Percentiles rank a stretch among this genome's conserved stretches.
Evolutionary conservation across 306 rosid species (phyloP).

Genomic region (Prunus mongolica): DNA sequence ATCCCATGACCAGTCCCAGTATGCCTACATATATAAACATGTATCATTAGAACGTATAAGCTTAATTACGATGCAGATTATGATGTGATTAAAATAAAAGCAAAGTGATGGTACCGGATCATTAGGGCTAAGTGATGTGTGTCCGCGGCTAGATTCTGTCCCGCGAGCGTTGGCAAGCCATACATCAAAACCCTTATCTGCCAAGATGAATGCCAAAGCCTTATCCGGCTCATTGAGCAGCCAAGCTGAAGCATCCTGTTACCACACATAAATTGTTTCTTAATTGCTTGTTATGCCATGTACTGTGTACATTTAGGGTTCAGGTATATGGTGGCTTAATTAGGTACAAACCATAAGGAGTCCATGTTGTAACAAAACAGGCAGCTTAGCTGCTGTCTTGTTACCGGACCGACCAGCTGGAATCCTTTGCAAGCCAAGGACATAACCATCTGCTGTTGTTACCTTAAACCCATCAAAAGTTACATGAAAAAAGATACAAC

Average conservation of each 20-base stretch:
- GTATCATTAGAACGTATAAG: neutral
- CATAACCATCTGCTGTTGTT: slow-evolving; percentile 48
- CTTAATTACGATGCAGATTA: neutral
- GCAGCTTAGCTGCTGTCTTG: slow-evolving; percentile 16
- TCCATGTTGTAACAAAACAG: slow-evolving; percentile 56
- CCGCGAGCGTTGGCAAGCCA: slow-evolving; percentile 66
- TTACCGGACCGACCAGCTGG: slow-evolving; percentile 21
- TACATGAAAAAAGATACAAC: no score
- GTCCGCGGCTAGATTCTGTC: slow-evolving; percentile 44
- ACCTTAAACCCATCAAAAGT: slow-evolving; percentile 27
- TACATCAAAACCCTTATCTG: slow-evolving; percentile 64
- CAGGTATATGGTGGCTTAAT: no score
- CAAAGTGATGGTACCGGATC: slow-evolving; percentile 19
- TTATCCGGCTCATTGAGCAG: no score
- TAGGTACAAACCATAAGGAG: slow-evolving; percentile 37
- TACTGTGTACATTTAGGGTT: no score
- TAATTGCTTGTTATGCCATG: no score
- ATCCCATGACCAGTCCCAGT: slow-evolving; percentile 79
- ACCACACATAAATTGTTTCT: no score
- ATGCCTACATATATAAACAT: slow-evolving; percentile 25
- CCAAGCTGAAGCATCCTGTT: no score
- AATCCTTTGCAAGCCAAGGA: slow-evolving; percentile 52
- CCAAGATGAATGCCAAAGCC: slow-evolving; percentile 9
- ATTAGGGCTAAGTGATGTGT: slow-evolving; percentile 28
- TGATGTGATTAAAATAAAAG: neutral